Evolutionary conservation across 2,329 filamentous ascomycete species (phyloP).

Genomic region (Neoscytalidium dimidiatum): DNA sequence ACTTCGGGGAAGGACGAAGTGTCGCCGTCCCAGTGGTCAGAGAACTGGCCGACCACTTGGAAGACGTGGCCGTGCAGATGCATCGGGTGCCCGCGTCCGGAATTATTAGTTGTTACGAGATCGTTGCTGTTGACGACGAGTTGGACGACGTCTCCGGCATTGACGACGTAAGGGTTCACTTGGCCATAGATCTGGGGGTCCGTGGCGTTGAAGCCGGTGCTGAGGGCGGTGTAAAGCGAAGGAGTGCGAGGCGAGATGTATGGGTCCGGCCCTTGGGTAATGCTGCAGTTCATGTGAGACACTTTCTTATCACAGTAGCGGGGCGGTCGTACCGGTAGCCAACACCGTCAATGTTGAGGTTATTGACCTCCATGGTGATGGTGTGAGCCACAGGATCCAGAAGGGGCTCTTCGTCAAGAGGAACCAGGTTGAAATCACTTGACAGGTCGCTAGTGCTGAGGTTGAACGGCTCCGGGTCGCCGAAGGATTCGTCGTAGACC

Average conservation of each 20-base stretch:
- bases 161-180: slow-evolving; percentile 33
- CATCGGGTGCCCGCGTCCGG: slow-evolving; percentile 41
- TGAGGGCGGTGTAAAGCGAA: slow-evolving; percentile 67
- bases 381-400: slow-evolving; percentile 49
- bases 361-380: slow-evolving; percentile 40
- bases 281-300: slow-evolving; percentile 8
- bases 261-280: slow-evolving; percentile 60
- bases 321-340: slow-evolving; percentile 19
- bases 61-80: slow-evolving; percentile 61
- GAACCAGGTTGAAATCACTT: slow-evolving; percentile 64
- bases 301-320: too few relatives aligned
- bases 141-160: slow-evolving; percentile 25
- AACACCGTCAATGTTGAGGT: slow-evolving; percentile 41
- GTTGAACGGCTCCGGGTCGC: background rate
- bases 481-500: slow-evolving; percentile 38
- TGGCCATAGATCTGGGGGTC: slow-evolving; percentile 66
- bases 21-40: slow-evolving; percentile 37
- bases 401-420: slow-evolving; percentile 48
- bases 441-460: slow-evolving; percentile 60
- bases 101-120: slow-evolving; percentile 1
- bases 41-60: slow-evolving; percentile 62
- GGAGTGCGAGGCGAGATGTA: slow-evolving; percentile 68
- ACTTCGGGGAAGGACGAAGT: slow-evolving; percentile 52
- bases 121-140: slow-evolving; percentile 29
- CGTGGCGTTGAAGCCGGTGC: slow-evolving; percentile 55